phyloP scores from a whole-genome alignment of 208 protist species.

The Balamuthia mandrillaris region DNA sequence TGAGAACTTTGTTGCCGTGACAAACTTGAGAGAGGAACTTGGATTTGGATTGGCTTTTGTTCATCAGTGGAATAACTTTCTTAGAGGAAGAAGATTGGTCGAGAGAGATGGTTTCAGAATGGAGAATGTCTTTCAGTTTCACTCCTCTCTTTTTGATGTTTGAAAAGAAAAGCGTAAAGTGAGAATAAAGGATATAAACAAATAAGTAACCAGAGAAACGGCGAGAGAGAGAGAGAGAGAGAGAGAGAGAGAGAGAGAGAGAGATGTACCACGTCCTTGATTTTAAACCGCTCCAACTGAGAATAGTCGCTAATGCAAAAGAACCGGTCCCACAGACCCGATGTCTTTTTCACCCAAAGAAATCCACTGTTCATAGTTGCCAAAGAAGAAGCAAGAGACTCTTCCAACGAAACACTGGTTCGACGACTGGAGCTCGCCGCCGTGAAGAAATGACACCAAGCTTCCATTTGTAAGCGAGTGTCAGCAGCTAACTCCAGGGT shows the following conservation, averaged over 20 bases:
- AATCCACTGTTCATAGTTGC: conserved; percentile 15
- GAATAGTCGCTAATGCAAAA: background rate
- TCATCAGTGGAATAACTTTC: too few relatives aligned
- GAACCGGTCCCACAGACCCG: background rate
- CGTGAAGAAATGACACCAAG: background rate
- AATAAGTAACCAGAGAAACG: background rate
- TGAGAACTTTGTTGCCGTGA: too few relatives aligned
- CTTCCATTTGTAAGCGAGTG: background rate
- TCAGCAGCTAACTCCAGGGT: conserved; percentile 22
- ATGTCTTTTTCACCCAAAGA: conserved; percentile 10
- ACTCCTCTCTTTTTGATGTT: too few relatives aligned
- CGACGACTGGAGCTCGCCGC: background rate
- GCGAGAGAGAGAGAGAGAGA: background rate
- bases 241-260: background rate
- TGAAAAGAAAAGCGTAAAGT: too few relatives aligned
- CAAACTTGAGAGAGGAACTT: too few relatives aligned
- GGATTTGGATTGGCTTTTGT: too few relatives aligned
- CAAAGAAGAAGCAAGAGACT: too few relatives aligned
- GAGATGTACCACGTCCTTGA: background rate
- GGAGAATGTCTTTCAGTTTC: too few relatives aligned
- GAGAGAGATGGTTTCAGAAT: too few relatives aligned
- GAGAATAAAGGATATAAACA: too few relatives aligned
- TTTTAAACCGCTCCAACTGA: conserved; percentile 28
- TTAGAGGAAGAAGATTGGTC: too few relatives aligned
- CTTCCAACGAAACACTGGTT: too few relatives aligned